Percentiles rank a stretch among this genome's conserved stretches.
These are phyloP conservation scores for Boletus rubescentipes DNA, from an alignment of 768 basidiomycete species.

Conservation along the genomic window DNA sequence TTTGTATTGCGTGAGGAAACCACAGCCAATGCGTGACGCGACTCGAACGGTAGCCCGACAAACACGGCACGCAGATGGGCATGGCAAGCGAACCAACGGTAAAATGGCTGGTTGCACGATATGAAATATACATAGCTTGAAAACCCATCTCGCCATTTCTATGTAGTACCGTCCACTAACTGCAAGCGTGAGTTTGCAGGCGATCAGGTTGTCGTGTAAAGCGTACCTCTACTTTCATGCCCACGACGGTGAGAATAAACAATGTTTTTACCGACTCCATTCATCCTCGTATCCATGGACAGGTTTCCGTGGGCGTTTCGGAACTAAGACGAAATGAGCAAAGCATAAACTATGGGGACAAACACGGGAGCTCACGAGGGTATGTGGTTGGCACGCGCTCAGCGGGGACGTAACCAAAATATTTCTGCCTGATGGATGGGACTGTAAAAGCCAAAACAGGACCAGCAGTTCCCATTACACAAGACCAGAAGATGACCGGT, in stretches of 20 bases:
- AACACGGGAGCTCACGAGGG: slow-evolving; percentile 55
- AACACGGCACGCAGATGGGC: neutral
- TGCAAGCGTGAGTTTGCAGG: neutral
- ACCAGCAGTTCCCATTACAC: slow-evolving; percentile 70
- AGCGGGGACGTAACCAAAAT: slow-evolving; percentile 68
- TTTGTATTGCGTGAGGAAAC: too few relatives aligned
- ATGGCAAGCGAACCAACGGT: neutral
- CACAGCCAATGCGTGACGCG: too few relatives aligned
- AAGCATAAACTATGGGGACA: neutral
- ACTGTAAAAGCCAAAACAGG: slow-evolving; percentile 71
- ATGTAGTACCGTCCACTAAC: neutral
- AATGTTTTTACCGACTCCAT: slow-evolving; percentile 8
- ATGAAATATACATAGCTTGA: slow-evolving; percentile 7
- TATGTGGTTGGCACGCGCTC: slow-evolving; percentile 75
- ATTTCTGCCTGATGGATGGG: slow-evolving; percentile 72
- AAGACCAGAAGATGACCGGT: slow-evolving; percentile 88
- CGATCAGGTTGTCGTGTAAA: neutral
- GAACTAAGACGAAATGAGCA: slow-evolving; percentile 44
- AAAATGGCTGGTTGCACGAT: neutral
- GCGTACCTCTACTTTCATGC: slow-evolving; percentile 8
- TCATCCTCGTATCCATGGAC: slow-evolving; percentile 78
- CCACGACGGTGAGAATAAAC: neutral
- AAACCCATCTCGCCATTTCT: slow-evolving; percentile 1
- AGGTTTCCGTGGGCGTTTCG: slow-evolving; percentile 65
- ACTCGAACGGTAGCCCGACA: too few relatives aligned